phyloP scores from a whole-genome alignment of 2,329 filamentous ascomycete species.

The Ambrosiella beaveri region DNA sequence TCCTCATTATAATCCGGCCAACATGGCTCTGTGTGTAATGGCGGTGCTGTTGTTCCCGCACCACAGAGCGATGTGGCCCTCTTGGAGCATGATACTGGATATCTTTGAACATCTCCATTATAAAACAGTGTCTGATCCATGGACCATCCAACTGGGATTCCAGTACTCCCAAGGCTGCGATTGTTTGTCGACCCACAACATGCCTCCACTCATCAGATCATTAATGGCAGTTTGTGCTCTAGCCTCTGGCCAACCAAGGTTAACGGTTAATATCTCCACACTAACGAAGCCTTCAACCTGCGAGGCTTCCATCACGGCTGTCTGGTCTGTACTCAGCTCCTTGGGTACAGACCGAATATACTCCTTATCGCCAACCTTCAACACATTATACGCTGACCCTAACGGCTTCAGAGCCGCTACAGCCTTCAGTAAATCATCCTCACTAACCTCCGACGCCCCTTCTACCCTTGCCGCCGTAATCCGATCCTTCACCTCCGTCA shows the following conservation, averaged over 20 bases:
- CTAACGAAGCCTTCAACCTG: conserved; percentile 83
- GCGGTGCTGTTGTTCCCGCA: background rate
- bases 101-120: background rate
- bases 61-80: background rate
- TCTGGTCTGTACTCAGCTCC: conserved; percentile 88
- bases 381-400: conserved; percentile 70
- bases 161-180: conserved; percentile 74
- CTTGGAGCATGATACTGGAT: background rate
- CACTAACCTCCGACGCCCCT: conserved; percentile 62
- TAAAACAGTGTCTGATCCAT: conserved; percentile 14
- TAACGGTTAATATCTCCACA: conserved; percentile 72
- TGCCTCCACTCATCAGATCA: conserved; percentile 70
- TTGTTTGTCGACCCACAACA: conserved; percentile 90
- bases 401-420: conserved; percentile 76
- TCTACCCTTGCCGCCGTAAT: conserved; percentile 58
- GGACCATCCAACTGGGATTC: conserved; percentile 60
- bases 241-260: conserved; percentile 70
- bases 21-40: background rate
- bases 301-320: conserved; percentile 75
- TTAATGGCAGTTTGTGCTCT: conserved; percentile 80
- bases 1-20: background rate
- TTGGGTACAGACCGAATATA: conserved; percentile 89
- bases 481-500: conserved; percentile 61
- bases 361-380: conserved; percentile 65
- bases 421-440: conserved; percentile 84